phyloP scores from a whole-genome alignment of 2,329 filamentous ascomycete genomes.

The Torrubiella hemipterigena region DNA sequence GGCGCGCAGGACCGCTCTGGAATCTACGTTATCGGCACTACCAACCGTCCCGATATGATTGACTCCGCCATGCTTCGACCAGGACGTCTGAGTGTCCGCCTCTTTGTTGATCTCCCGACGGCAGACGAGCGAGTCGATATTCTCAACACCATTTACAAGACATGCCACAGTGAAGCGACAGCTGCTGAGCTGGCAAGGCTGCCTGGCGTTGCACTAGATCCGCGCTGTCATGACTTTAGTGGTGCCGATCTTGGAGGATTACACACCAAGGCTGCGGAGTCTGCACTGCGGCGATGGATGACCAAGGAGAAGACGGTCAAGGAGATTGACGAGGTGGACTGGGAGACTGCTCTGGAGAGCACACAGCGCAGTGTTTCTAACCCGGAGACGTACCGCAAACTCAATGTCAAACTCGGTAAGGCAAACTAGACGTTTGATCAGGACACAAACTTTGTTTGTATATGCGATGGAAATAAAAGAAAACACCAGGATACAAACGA shows the following conservation, averaged over 20 bases:
- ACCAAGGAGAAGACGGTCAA: slow-evolving; percentile 12
- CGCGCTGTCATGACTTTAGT: slow-evolving; percentile 64
- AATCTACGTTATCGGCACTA: slow-evolving; percentile 90
- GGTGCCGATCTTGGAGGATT: slow-evolving; percentile 46
- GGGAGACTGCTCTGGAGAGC: slow-evolving; percentile 37
- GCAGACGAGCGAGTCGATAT: slow-evolving; percentile 76
- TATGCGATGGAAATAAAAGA: no score
- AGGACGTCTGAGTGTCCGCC: slow-evolving; percentile 73
- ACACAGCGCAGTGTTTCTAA: slow-evolving; percentile 38
- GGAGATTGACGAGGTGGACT: slow-evolving; percentile 28
- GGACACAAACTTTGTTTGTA: background rate
- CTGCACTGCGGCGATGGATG: slow-evolving; percentile 30
- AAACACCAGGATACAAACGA: no score
- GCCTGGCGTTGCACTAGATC: slow-evolving; percentile 52
- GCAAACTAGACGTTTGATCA: slow-evolving; percentile 3
- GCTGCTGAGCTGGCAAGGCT: slow-evolving; percentile 42
- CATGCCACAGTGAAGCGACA: slow-evolving; percentile 18
- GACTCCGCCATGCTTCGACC: slow-evolving; percentile 90
- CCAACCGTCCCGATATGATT: slow-evolving; percentile 92
- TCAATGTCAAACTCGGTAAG: slow-evolving; percentile 18
- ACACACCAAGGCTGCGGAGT: slow-evolving; percentile 36
- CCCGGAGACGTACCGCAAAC: slow-evolving; percentile 27
- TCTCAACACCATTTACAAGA: slow-evolving; percentile 53
- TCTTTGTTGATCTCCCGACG: slow-evolving; percentile 80
- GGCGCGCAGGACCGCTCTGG: slow-evolving; percentile 69